phyloP scores from a whole-genome alignment of 176 grass and related monocot species.

The maize (Zea mays) region Zm-B73-REFERENCE-NAM-5.0 NC_050102.1:145198501-145199000 shows the following conservation, averaged over 20 bases:
- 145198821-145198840: constrained; percentile 13
- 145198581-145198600: no score
- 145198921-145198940: constrained; percentile 26
- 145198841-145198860: constrained; percentile 24
- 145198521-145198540: no score
- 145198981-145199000: constrained; percentile 53
- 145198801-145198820: constrained; percentile 37
- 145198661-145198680: constrained; percentile 39
- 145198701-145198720: constrained; percentile 56
- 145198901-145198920: constrained; percentile 9
- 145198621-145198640: no score
- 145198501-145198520: no score
- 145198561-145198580: no score
- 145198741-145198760: constrained; percentile 39
- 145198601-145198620: no score
- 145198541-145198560: no score
- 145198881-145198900: constrained; percentile 8
- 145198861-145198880: neutral
- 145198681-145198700: constrained; percentile 62
- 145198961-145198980: constrained; percentile 51
- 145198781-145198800: constrained; percentile 43
- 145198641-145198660: constrained; percentile 33
- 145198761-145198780: constrained; percentile 47
- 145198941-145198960: constrained; percentile 29
- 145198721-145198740: constrained; percentile 40